Conservation (phyloP, 1,139 yeast species). For the Geotrichum carabidarum region DNA sequence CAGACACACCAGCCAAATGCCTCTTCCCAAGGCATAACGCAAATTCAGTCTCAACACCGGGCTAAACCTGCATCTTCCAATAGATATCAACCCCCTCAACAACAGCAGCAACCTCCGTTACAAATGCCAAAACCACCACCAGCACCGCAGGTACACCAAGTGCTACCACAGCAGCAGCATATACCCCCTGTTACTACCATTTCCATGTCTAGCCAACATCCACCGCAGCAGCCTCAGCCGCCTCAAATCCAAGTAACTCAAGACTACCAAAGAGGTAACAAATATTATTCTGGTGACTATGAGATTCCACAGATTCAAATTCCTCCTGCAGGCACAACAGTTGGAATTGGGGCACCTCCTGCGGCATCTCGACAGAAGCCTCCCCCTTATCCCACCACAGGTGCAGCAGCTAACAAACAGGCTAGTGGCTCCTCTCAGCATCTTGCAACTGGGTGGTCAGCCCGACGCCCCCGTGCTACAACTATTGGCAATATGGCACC, state of each 20-base stretch:
- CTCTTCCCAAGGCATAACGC: constrained; percentile 1
- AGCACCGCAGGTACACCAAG: constrained; percentile 6
- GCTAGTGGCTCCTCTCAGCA: neutral
- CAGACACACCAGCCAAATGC: constrained; percentile 8
- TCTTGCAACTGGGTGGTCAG: constrained; percentile 13
- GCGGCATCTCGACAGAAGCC: neutral
- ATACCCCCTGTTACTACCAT: neutral
- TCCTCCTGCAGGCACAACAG: neutral
- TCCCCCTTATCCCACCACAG: neutral
- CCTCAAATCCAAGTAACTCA: no score
- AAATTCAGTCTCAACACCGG: constrained; percentile 11
- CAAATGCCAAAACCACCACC: neutral
- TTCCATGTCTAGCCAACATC: neutral
- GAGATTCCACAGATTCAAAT: neutral
- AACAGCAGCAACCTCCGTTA: constrained; percentile 7
- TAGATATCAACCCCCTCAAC: constrained; percentile 9
- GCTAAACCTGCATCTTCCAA: neutral
- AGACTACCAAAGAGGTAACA: neutral
- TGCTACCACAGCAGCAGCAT: constrained; percentile 6
- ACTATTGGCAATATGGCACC: constrained; percentile 42
- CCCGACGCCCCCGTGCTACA: constrained; percentile 38
- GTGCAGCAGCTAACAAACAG: neutral
- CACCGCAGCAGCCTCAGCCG: neutral
- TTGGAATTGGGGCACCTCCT: neutral
- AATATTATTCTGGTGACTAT: neutral